Conservation (phyloP, 768 basidiomycete genomes). For the Russula virescens region DNA sequence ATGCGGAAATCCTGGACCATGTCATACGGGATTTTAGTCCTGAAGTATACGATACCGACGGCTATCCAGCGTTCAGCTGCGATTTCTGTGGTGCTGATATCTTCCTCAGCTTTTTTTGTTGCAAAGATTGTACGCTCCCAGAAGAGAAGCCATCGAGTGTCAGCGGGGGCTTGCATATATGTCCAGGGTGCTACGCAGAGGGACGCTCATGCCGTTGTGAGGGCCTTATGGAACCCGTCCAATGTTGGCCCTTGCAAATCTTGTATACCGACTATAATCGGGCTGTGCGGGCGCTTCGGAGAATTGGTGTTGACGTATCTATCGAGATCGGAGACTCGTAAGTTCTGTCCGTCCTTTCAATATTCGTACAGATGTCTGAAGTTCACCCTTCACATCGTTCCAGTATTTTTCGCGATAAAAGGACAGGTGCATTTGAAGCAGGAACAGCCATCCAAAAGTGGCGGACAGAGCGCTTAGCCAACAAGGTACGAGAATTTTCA, state of each 20-base stretch:
- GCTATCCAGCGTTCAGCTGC: slow-evolving; percentile 40
- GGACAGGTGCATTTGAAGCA: slow-evolving; percentile 23
- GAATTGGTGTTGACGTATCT: slow-evolving; percentile 2
- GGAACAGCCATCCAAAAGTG: slow-evolving; percentile 22
- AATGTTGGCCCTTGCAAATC: slow-evolving; percentile 45
- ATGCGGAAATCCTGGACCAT: slow-evolving; percentile 15
- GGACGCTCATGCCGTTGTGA: slow-evolving; percentile 67
- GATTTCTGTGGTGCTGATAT: slow-evolving; percentile 81
- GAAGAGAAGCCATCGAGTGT: slow-evolving; percentile 15
- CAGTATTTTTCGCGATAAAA: not conserved
- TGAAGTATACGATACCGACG: slow-evolving; percentile 22
- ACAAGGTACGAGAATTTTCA: not conserved
- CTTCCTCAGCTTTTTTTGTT: slow-evolving; percentile 78
- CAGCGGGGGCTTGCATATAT: slow-evolving; percentile 50
- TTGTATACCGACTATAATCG: slow-evolving; percentile 42
- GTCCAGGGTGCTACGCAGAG: slow-evolving; percentile 69
- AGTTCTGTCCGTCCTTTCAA: not conserved
- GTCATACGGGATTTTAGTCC: slow-evolving; percentile 13
- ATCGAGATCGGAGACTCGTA: slow-evolving; percentile 7
- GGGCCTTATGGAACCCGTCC: slow-evolving; percentile 50
- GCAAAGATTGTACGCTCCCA: slow-evolving; percentile 38
- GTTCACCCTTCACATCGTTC: not conserved
- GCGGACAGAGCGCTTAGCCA: not conserved
- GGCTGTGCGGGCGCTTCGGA: slow-evolving; percentile 32
- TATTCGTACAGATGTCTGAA: not conserved